Base-by-base conservation (phyloP, 2,329 filamentous ascomycete species). In the Pseudocercospora macadamiae region DNA sequence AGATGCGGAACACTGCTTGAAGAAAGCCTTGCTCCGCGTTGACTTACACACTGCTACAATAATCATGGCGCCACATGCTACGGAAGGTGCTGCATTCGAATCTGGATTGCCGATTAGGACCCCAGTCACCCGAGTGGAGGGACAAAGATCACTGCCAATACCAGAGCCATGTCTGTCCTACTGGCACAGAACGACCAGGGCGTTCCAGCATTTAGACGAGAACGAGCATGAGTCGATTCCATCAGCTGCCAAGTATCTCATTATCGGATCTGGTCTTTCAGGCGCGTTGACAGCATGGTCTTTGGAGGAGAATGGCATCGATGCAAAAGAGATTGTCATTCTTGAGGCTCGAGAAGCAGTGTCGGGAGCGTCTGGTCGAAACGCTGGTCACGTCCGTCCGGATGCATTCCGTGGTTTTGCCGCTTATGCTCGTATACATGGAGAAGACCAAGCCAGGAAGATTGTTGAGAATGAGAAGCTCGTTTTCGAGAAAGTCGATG, bases 391-490 rank as follows among this genome's bases (percentile, higher is more conserved):
- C 53, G 72, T 78, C 14, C 68, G 77, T 23, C 76, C 76, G 59
- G 75, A 81, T 62, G 79, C 79, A 0, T 82, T 82, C 62, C 74
- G 79, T 8, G 80, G 79, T 0, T 82, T 80, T 63, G 72, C 70
- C 34, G 75, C 75, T 10, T 81, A 81, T 64, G 59, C 72, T 12
- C 67, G 72, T 12, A 64, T 79, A 9, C 77, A 80, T 56, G 79
- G 79, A 3, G 57, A 65, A 0, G 74, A 76, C 21, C 77, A 80
- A 64, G 78, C 79, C 2, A 69, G 78, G 19, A 79, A 80, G 61
- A 79, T 81, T 53, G 74, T 80, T 32, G 72, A 72, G 21, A 77
- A 79, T 59, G 79, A 80, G 66, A 73, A 74, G 12, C 63, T 74
- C 3, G 78, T 79, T 1, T 68, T 78, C 10, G 63, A 78, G 14